Percentiles rank a stretch among this genome's conserved stretches.
Evolutionary conservation across 164 flowering plant genomes (phyloP).

Genomic region (Litsea cubeba): DNA sequence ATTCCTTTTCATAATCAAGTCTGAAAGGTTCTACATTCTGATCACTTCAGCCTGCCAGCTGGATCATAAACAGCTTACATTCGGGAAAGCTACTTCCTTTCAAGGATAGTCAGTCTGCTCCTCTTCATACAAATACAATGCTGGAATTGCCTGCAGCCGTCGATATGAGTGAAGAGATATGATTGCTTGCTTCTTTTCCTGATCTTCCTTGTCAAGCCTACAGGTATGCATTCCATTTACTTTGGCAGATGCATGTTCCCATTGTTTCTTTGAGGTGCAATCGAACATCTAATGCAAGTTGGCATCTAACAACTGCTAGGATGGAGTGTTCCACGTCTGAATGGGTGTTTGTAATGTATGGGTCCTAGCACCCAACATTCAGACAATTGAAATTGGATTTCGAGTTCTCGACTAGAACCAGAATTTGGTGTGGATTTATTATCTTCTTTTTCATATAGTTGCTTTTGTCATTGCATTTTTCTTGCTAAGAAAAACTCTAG

Average conservation of each 20-base stretch:
- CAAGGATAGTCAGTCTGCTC: conserved; percentile 19
- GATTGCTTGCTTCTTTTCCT: conserved; percentile 3
- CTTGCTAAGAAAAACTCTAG: no score
- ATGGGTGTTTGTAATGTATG: no score
- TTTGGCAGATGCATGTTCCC: neutral
- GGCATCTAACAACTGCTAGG: no score
- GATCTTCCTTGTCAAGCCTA: neutral
- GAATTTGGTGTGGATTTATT: no score
- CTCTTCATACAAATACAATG: conserved; percentile 14
- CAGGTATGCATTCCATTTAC: neutral
- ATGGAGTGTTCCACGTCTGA: no score
- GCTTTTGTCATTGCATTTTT: no score
- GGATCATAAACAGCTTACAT: conserved; percentile 70
- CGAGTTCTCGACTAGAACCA: no score
- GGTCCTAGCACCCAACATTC: no score
- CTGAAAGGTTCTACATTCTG: neutral
- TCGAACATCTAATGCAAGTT: no score
- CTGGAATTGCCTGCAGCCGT: conserved; percentile 8
- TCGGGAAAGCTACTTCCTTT: conserved; percentile 60
- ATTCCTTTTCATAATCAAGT: neutral
- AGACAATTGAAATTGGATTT: no score
- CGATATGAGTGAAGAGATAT: conserved; percentile 26
- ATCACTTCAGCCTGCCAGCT: conserved; percentile 55
- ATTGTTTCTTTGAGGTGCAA: no score
- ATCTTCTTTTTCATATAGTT: no score